These are phyloP conservation scores for Fusarium compactum DNA, from an alignment of 2,329 filamentous ascomycete species.

Conservation along the genomic window DNA sequence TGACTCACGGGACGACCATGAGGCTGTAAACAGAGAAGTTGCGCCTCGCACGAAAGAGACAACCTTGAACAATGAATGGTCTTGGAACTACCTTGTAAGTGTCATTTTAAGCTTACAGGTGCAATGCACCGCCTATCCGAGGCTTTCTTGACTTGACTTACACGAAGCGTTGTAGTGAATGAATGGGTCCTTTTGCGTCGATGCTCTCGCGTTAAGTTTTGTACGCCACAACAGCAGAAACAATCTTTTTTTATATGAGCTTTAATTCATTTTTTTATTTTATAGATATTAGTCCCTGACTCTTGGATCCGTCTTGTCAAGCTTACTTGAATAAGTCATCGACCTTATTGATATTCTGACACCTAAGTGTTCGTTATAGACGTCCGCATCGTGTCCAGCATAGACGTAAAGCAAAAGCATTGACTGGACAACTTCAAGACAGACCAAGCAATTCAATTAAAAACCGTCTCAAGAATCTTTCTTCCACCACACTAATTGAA, in stretches of 20 bases:
- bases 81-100: neutral
- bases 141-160: neutral
- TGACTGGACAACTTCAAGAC: neutral
- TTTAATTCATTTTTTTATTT: neutral
- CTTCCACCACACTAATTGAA: neutral
- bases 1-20: slow-evolving; percentile 38
- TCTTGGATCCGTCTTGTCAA: neutral
- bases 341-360: neutral
- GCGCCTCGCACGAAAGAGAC: neutral
- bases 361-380: neutral
- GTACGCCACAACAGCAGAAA: neutral
- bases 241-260: neutral
- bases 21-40: neutral
- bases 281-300: neutral
- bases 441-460: neutral
- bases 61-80: neutral
- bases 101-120: neutral
- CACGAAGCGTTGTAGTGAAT: neutral
- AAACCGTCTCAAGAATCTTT: neutral
- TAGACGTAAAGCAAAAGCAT: neutral
- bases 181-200: neutral
- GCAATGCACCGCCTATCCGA: neutral
- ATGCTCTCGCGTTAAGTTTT: neutral
- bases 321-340: neutral
- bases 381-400: neutral